Base-by-base conservation (phyloP, 768 basidiomycete genomes). In the Filobasidium wieringae region DNA sequence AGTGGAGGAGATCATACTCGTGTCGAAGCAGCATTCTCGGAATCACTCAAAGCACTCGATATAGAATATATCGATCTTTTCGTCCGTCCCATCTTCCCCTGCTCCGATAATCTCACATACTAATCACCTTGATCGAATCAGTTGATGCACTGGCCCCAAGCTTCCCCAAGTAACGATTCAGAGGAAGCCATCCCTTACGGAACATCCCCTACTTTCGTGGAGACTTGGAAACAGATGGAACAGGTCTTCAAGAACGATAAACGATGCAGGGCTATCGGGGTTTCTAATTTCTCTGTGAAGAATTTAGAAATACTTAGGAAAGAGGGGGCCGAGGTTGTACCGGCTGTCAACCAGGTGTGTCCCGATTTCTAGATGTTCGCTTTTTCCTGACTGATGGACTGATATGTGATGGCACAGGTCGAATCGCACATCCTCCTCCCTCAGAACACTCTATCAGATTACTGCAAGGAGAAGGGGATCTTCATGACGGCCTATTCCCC, bases 241-340 rank as follows among this genome's bases (percentile, higher is more conserved):
- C 66, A 68, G 45, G 62, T 75, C 19, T 60, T 75, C 9, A 61
- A 61, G 8, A 66, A 65, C 67, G 75, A 72, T 68, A 47, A 47
- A 22, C n/a, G n/a, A n/a, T 57, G 58, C 49, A 40, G 41, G 33
- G 52, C 61, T 7, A 63, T 63, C 27, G 61, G 61, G 61, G 80
- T 83, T 45, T 80, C 79, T 67, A 83, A 83, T 67, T 82, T 82
- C 64, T 80, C 79, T 4, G 71, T 81, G 56, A 80, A 81, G 63
- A 81, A 59, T 22, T 57, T 68, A 14, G 32, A 55, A 15, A 50
- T 55, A 1, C 52, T 80, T 8, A 64, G 76, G n/a, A 39, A 32
- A n/a, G 71, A 72, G 53, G 75, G 74, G 0, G 76, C 78, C 0
- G 78, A 77, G 55, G 62, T 79, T 9, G 69, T 76, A 1, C 79